These are phyloP conservation scores for Falciphora oryzae DNA, from an alignment of 2,329 filamentous ascomycete genomes.

Conservation along the genomic window DNA sequence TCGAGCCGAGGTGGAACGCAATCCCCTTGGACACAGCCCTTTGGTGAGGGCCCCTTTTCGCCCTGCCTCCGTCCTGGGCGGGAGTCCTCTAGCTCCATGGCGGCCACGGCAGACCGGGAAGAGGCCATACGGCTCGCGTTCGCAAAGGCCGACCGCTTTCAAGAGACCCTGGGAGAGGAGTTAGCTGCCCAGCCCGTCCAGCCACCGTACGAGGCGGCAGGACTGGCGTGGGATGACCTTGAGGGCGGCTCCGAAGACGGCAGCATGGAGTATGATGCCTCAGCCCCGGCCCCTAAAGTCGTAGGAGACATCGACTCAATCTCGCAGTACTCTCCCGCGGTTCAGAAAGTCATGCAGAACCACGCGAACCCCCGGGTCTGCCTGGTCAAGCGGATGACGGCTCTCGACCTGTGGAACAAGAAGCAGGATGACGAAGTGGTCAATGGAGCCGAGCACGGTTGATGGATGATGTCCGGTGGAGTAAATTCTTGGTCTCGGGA, in stretches of 20 bases:
- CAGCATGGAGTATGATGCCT: not conserved
- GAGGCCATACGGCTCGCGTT: not conserved
- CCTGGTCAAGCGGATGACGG: not conserved
- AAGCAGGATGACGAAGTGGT: not conserved
- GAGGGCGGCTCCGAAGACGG: not conserved
- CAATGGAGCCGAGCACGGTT: not conserved
- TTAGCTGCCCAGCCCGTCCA: not conserved
- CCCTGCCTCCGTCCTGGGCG: not conserved
- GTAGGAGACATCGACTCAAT: not conserved
- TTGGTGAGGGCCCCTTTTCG: not conserved
- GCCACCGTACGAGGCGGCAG: not conserved
- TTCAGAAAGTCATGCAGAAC: not conserved
- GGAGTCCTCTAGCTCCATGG: not conserved
- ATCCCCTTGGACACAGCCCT: not conserved
- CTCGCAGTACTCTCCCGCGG: not conserved
- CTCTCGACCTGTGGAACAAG: constrained; percentile 8
- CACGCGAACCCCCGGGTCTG: not conserved
- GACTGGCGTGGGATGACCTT: not conserved
- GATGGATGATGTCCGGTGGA: not conserved
- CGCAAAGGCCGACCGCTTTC: not conserved
- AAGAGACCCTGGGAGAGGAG: not conserved
- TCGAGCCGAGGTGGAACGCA: not conserved
- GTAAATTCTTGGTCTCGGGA: not conserved
- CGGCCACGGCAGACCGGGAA: not conserved
- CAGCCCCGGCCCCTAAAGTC: not conserved